Conservation (phyloP, 1,284 basidiomycete genomes). For the Takashimella tepidaria region DNA sequence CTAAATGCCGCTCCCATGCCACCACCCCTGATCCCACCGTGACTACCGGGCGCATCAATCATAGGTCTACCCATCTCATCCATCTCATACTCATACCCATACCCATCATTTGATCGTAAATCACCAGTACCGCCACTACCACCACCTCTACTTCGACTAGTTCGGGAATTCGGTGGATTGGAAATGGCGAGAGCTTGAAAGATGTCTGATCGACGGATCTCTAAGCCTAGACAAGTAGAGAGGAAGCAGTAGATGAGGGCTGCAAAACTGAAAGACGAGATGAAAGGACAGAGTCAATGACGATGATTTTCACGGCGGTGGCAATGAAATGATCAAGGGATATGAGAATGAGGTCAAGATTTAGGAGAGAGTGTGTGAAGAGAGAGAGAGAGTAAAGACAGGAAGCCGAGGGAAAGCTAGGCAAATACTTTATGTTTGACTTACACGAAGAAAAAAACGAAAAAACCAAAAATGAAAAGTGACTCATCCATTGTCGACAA, state of each 20-base stretch:
- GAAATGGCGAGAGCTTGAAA: slow-evolving; percentile 27
- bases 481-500: slow-evolving; percentile 31
- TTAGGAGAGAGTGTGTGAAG: background rate
- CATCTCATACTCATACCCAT: slow-evolving; percentile 20
- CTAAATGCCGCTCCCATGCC: slow-evolving; percentile 4
- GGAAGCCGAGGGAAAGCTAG: too few relatives aligned
- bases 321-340: background rate
- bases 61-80: slow-evolving; percentile 11
- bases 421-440: too few relatives aligned
- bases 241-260: slow-evolving; percentile 45
- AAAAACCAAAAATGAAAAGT: slow-evolving; percentile 33
- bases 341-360: background rate
- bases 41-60: slow-evolving; percentile 6
- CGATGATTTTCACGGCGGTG: too few relatives aligned
- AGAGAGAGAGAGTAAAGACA: background rate
- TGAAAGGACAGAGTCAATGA: too few relatives aligned
- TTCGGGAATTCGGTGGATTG: background rate
- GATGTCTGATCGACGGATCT: slow-evolving; percentile 35
- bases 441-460: slow-evolving; percentile 33
- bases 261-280: slow-evolving; percentile 18
- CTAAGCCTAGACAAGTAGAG: slow-evolving; percentile 40
- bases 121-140: slow-evolving; percentile 2
- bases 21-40: slow-evolving; percentile 8
- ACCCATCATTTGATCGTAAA: background rate
- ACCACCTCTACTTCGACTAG: slow-evolving; percentile 3